Base-by-base conservation (phyloP, 306 rosid genomes). In the Castanea crenata region DNA sequence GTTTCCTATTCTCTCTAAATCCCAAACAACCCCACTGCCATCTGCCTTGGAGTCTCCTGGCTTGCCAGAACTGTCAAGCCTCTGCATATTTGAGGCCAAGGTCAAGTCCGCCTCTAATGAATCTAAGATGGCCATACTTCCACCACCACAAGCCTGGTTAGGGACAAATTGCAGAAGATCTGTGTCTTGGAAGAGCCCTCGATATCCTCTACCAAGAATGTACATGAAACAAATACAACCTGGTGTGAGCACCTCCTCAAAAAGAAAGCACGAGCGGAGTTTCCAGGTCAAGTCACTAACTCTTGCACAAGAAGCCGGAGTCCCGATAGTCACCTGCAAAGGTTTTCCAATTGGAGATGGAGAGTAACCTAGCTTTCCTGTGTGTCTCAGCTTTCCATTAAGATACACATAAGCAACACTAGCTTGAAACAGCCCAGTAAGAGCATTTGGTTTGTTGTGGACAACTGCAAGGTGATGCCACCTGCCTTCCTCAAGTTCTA, bases 11-110 rank as follows among this genome's bases (percentile, higher is more conserved):
- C 96, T 96, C 85, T 93, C 99, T 92, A 91, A 88, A 86, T 96
- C 99, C 99, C 99, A 96, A 76, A 96, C 98, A 83, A 96, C 90
- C 80, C 97, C 99, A 89, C 99, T 96, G 56, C 99, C 99, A 86
- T 93, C 99, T 55, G 94, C 83, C 90, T 85, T 93, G 69, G 86
- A 81, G 72, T 91, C 97, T 75, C 89, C 92, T 80, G 76, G 90
- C 88, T 91, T 96, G 84, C 84, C 81, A 71, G 83, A 65, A 75
- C 84, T 67, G 75, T 96, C 99, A 81, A 86, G 82, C 87, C 91
- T 96, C 82, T 87, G 99, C 73, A 88, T 85, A 87, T 81, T 91
- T 58, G 90, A 83, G 73, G 87, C 86, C 90, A 91, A 83, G 72
- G 93, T 81, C 55, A 75, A 76, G 79, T 96, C 99, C 63, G 91